Evolutionary conservation across 2,329 filamentous ascomycete genomes (phyloP).

Genomic region (Fusarium sp.): DNA sequence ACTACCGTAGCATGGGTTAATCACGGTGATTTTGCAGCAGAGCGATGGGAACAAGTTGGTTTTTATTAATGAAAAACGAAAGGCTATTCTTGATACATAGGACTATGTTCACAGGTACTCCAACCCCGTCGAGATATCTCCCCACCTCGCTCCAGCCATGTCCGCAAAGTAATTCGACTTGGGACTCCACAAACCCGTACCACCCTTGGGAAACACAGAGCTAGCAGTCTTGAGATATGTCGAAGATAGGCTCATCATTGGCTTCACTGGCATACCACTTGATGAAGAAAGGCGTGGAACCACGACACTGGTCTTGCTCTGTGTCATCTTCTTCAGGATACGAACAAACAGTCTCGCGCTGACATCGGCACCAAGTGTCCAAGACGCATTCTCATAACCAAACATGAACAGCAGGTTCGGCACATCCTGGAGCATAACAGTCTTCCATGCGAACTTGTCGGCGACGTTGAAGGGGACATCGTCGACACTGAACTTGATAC

Average conservation of each 20-base stretch:
- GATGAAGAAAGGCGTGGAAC: conserved; percentile 52
- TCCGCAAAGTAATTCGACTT: conserved; percentile 44
- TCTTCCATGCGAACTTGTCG: conserved; percentile 64
- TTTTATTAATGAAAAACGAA: not conserved
- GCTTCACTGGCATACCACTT: conserved; percentile 48
- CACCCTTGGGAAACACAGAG: conserved; percentile 56
- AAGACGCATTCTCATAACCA: conserved; percentile 67
- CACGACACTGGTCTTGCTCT: conserved; percentile 51
- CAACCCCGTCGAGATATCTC: conserved; percentile 39
- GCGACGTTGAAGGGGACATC: conserved; percentile 52
- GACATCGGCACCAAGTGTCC: conserved; percentile 69
- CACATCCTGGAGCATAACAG: conserved; percentile 67
- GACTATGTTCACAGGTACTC: conserved; percentile 15
- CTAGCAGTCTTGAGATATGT: conserved; percentile 59
- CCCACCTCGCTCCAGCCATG: conserved; percentile 43
- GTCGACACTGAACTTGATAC: conserved; percentile 60
- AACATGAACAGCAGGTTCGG: conserved; percentile 67
- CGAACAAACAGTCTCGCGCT: conserved; percentile 58
- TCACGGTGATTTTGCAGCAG: too few relatives aligned
- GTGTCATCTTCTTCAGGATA: conserved; percentile 59
- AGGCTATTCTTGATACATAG: not conserved
- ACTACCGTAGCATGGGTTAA: not conserved
- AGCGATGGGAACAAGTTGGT: not conserved
- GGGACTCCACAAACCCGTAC: conserved; percentile 46
- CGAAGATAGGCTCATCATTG: conserved; percentile 55